Conservation (phyloP, 2,329 filamentous ascomycete species). For the Claviceps pusilla region DNA sequence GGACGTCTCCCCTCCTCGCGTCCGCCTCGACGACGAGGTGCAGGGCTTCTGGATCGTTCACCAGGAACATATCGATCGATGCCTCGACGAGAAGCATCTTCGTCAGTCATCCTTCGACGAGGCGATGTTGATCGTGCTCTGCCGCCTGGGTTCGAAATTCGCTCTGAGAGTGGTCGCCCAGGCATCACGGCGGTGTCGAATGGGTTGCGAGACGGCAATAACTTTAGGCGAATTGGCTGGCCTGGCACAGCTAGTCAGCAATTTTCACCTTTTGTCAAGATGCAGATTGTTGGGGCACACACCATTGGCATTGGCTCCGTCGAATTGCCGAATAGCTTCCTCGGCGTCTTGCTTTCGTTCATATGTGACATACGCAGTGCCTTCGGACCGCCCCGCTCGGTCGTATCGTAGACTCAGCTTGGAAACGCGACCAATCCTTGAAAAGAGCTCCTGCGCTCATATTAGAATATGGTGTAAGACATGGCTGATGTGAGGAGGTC, state of each 20-base stretch:
- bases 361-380: constrained; percentile 73
- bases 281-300: constrained; percentile 6
- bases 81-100: constrained; percentile 46
- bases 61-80: constrained; percentile 72
- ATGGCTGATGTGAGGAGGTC: neutral
- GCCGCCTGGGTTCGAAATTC: constrained; percentile 38
- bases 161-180: constrained; percentile 42
- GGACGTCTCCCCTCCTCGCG: constrained; percentile 38
- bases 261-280: neutral
- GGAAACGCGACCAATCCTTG: constrained; percentile 55
- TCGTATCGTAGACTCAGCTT: constrained; percentile 67
- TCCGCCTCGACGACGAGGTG: constrained; percentile 35
- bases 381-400: constrained; percentile 74
- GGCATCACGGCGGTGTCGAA: constrained; percentile 42
- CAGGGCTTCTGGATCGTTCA: constrained; percentile 42
- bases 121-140: constrained; percentile 51
- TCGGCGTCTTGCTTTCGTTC: constrained; percentile 54
- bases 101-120: constrained; percentile 30
- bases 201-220: constrained; percentile 46
- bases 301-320: constrained; percentile 82
- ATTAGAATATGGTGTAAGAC: constrained; percentile 12
- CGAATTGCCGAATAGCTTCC: constrained; percentile 62
- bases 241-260: constrained; percentile 27
- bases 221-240: constrained; percentile 62
- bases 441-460: constrained; percentile 55